Conservation (phyloP, 1,284 basidiomycete species). For the Ustilago vetiveriae region DNA sequence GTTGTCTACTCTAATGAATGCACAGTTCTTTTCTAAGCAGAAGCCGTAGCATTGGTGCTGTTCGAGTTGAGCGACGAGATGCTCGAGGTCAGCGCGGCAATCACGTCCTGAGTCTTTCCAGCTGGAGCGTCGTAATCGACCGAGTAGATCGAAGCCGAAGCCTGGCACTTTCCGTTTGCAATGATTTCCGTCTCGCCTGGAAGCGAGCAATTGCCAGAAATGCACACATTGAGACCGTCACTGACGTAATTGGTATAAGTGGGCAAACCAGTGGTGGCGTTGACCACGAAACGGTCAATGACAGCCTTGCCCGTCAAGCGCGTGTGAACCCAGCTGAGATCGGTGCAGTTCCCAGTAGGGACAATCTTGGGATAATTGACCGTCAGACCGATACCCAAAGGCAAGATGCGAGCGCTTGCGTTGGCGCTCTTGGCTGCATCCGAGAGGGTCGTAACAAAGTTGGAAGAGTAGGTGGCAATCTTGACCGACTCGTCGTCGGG, state of each 20-base stretch:
- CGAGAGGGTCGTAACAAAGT: constrained; percentile 51
- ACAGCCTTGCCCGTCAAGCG: constrained; percentile 56
- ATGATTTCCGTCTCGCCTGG: constrained; percentile 58
- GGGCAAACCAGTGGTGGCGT: constrained; percentile 51
- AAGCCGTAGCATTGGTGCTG: neutral
- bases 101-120: constrained; percentile 1
- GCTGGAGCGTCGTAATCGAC: constrained; percentile 60
- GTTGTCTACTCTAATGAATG: no score
- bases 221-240: constrained; percentile 52
- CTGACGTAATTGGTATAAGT: constrained; percentile 43
- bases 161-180: constrained; percentile 40
- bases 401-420: constrained; percentile 28
- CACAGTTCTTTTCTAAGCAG: neutral
- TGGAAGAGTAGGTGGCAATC: constrained; percentile 50
- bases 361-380: constrained; percentile 56
- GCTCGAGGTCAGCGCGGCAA: constrained; percentile 18
- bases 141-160: constrained; percentile 49
- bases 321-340: constrained; percentile 29
- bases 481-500: constrained; percentile 50
- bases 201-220: constrained; percentile 51
- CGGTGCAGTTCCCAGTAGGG: constrained; percentile 35
- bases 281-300: constrained; percentile 51
- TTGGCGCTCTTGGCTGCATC: constrained; percentile 38
- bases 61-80: constrained; percentile 31
- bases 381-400: constrained; percentile 51